Base-by-base conservation (phyloP, 2,329 filamentous ascomycete species). In the Stagonosporopsis rhizophila region DNA sequence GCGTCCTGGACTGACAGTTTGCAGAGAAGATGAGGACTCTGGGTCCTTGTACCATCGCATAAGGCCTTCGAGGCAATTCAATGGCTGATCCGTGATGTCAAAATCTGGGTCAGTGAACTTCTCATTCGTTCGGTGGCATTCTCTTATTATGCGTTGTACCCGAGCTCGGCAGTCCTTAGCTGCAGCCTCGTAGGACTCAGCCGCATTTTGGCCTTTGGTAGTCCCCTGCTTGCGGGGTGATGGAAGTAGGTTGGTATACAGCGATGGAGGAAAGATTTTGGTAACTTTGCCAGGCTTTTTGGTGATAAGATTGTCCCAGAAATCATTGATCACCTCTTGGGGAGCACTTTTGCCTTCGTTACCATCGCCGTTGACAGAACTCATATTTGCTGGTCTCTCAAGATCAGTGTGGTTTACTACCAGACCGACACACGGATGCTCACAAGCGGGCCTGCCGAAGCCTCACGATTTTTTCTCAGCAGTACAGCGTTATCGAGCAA, bases 51-150 rank as follows among this genome's bases (percentile, higher is more conserved):
- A 85, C 70, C 84, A 79, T 40, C 66, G 61, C 56, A 65, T 69
- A 50, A 69, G 57, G 4, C 72, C 71, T 19, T 70, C 55, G 3
- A 73, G 57, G 49, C 72, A 74, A 45, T 74, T 75, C 15, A 52
- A 51, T 71, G 87, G 86, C 45, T 90, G 76, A 68, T 91, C 89
- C 70, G 93, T 90, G 48, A 96, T 85, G 68, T 96, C 89, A 68
- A 96, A 96, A 69, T 94, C 87, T 17, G 87, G 84, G 69, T 95
- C 91, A 5, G 88, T 85, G 71, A 95, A 96, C 75, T 92, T 93
- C 70, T 92, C 89, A 74, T 96, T 96, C 44, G 90, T 83, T 3
- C 89, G 84, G 22, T 87, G 82, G 71, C 91, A 96, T 71, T 86
- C 83, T 50, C 76, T 78, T 11, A 83, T 79, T 54, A 86, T 85